These are phyloP conservation scores for Trametes hirsuta DNA, from an alignment of 1,284 basidiomycete genomes.

Conservation along the genomic window DNA sequence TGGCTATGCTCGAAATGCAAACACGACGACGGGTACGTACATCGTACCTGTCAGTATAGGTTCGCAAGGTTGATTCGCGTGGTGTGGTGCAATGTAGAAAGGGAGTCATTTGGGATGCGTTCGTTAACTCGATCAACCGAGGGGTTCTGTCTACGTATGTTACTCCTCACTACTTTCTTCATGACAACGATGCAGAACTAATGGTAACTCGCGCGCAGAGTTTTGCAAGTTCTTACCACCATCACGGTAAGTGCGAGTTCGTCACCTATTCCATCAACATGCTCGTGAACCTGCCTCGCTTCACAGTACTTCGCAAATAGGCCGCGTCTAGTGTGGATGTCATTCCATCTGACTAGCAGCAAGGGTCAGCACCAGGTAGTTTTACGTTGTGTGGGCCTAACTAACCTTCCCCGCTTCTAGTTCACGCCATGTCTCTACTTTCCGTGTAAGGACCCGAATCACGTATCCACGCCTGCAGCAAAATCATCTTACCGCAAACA, in stretches of 20 bases:
- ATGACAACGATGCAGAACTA: not conserved
- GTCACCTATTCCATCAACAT: not conserved
- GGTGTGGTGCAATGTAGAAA: not conserved
- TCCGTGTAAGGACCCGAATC: slow-evolving; percentile 8
- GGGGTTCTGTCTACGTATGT: slow-evolving; percentile 17
- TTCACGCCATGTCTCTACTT: slow-evolving; percentile 16
- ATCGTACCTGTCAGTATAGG: not conserved
- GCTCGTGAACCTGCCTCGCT: not conserved
- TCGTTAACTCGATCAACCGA: slow-evolving; percentile 16
- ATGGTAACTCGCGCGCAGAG: not conserved
- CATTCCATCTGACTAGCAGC: slow-evolving; percentile 21
- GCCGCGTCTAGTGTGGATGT: slow-evolving; percentile 17
- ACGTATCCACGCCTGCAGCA: not conserved
- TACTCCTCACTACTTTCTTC: not conserved
- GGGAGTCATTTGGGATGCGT: not conserved
- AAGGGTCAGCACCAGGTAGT: slow-evolving; percentile 10
- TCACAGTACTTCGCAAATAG: slow-evolving; percentile 17
- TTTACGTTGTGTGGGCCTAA: not conserved
- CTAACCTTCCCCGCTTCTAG: not conserved
- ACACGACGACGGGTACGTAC: slow-evolving; percentile 5
- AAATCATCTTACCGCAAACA: not conserved
- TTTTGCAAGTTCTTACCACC: slow-evolving; percentile 14
- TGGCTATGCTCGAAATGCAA: slow-evolving; percentile 17
- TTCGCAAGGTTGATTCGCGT: too few relatives aligned
- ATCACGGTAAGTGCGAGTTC: slow-evolving; percentile 12